phyloP scores from a whole-genome alignment of 352 stramenopile species.

The Pythium coloratum region DNA sequence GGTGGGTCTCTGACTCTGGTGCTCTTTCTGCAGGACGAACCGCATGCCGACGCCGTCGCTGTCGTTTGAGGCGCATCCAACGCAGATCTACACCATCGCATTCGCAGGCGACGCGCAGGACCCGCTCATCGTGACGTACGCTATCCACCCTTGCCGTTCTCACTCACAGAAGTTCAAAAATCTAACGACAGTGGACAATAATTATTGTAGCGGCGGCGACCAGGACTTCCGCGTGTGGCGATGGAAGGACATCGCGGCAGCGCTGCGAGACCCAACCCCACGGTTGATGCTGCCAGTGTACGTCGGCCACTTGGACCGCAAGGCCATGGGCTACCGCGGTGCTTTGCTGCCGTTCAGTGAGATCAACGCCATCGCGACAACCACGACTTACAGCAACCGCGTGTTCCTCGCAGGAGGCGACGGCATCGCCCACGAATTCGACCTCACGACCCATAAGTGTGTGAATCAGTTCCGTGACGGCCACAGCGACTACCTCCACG shows the following conservation, averaged over 20 bases:
- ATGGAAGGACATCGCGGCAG: conserved; percentile 64
- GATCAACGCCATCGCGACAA: conserved; percentile 64
- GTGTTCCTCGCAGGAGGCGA: conserved; percentile 70
- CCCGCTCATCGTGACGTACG: conserved; percentile 63
- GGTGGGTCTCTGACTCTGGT: not conserved
- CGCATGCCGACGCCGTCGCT: conserved; percentile 49
- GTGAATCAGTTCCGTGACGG: conserved; percentile 48
- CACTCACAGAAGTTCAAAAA: not conserved
- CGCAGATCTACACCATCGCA: conserved; percentile 71
- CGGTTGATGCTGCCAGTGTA: conserved; percentile 39
- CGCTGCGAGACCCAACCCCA: conserved; percentile 32
- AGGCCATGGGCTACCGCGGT: conserved; percentile 56
- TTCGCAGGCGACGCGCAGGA: conserved; percentile 59
- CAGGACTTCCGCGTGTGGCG: conserved; percentile 77
- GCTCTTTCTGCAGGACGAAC: conserved; percentile 27
- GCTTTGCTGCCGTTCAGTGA: conserved; percentile 60
- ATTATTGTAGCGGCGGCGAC: conserved; percentile 52
- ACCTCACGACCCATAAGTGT: conserved; percentile 50
- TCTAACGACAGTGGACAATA: not conserved
- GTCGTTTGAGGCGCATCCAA: conserved; percentile 66
- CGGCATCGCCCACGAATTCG: conserved; percentile 59
- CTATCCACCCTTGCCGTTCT: not conserved
- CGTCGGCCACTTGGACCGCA: conserved; percentile 52
- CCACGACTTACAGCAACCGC: conserved; percentile 17
- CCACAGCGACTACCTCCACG: conserved; percentile 68